Evolutionary conservation across 495 filamentous ascomycete species (phyloP).

Genomic region (Penicillium crystallinum): DNA sequence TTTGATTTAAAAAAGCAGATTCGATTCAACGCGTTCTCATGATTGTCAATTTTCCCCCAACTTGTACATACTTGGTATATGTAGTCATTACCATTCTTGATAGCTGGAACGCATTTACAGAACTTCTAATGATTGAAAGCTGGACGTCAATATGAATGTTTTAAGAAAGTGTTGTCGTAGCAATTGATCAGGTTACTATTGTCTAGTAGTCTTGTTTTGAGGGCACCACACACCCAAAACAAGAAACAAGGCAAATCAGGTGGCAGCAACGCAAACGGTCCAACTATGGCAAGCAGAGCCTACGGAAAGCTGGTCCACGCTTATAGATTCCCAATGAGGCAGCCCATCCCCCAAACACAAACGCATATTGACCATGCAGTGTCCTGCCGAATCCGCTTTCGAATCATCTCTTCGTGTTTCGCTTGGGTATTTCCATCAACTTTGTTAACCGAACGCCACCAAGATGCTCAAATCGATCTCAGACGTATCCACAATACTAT

Average conservation of each 20-base stretch:
- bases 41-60: not conserved
- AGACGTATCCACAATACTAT: not conserved
- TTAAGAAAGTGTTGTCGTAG: slow-evolving; percentile 5
- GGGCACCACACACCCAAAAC: not conserved
- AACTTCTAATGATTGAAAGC: not conserved
- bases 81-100: not conserved
- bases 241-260: not conserved
- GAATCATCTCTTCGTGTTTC: slow-evolving; percentile 1
- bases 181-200: slow-evolving; percentile 10
- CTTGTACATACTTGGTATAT: too few relatives aligned
- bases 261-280: not conserved
- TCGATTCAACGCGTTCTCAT: too few relatives aligned
- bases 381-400: not conserved
- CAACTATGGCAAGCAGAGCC: not conserved
- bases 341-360: not conserved
- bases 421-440: slow-evolving; percentile 19
- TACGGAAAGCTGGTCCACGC: not conserved
- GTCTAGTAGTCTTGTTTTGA: not conserved
- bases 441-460: slow-evolving; percentile 1
- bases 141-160: not conserved
- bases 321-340: not conserved
- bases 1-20: too few relatives aligned
- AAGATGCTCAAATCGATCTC: slow-evolving; percentile 1
- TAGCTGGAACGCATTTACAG: not conserved
- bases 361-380: not conserved